Evolutionary conservation across 106 monocot genomes (phyloP), one percentile per base, ranked within the genome.

Genomic region (Acanthochlamys bracteata): DNA sequence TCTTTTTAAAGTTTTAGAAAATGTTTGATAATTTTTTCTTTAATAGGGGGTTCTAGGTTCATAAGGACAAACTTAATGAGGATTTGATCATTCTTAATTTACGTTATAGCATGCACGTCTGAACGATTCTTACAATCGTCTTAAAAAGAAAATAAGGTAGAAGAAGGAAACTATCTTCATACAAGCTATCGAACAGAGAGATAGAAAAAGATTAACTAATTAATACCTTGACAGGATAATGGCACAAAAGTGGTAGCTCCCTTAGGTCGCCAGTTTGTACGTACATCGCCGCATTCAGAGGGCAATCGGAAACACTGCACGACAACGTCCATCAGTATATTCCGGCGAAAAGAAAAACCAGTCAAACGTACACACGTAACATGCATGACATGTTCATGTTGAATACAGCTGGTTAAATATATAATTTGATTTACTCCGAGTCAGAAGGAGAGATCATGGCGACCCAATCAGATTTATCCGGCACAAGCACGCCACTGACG

Each of bases 171-270:
- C 7, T 45, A 45, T 45, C 7, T 45, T 45, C 13, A 45, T 45
- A 9, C 13, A 45, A 9, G 7, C 7, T 45, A 13, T 45, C 13
- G 43, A 13, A 7, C 13, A 45, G 13, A 42, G 10, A 43, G 41
- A 45, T 49, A 2, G n/a, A 22, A 59, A 17, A 10, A 51, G 53
- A 51, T 60, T 15, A 26, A 46, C 63, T 14, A 42, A 41, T 60
- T 39, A 24, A 54, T 59, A 90, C 89, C 89, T 86, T 86, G 67
- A 85, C 90, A 69, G 90, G 90, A 62, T 90, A 90, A 63, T 90
- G 82, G 75, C 90, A 90, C 23, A 90, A 82, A 67, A 90, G 83
- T 67, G 86, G 85, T 20, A 90, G 71, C 7, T 27, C 53, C 40
- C 78, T 83, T 7, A 83, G 53, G 53, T 90, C 90, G 53, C 90